These are phyloP conservation scores for Theobroma cacao DNA, from an alignment of 345 rosid genomes.

Conservation along the genomic window DNA sequence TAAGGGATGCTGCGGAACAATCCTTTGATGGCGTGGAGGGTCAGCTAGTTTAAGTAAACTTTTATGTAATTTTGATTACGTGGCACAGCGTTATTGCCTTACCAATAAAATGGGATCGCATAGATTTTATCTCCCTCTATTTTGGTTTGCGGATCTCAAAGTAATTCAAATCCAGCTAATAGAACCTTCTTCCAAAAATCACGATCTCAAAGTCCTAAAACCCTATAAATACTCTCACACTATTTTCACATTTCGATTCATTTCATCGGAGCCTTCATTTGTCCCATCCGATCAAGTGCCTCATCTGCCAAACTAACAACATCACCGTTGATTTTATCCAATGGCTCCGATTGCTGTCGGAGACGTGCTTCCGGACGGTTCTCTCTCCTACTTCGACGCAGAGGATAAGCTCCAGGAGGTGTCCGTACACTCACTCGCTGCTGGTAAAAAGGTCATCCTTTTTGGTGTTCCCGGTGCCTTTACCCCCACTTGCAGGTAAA, in stretches of 20 bases:
- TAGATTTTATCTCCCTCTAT: background rate
- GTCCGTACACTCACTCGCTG: slow-evolving; percentile 76
- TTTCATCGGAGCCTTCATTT: background rate
- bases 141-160: background rate
- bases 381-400: slow-evolving; percentile 80
- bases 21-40: no score
- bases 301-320: background rate
- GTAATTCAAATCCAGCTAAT: background rate
- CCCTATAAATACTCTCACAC: background rate
- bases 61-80: no score
- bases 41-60: no score
- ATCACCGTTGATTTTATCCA: background rate
- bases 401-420: slow-evolving; percentile 75
- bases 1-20: no score
- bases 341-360: slow-evolving; percentile 93
- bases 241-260: no score
- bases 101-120: no score
- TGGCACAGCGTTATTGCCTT: no score
- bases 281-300: background rate
- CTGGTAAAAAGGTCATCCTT: slow-evolving; percentile 79
- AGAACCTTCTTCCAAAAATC: background rate
- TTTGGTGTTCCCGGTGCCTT: slow-evolving; percentile 99
- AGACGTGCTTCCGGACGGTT: slow-evolving; percentile 75
- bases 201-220: background rate
- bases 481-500: slow-evolving; percentile 99